Percentiles rank a stretch among this genome's conserved stretches.
These are phyloP conservation scores for Gracilariopsis chorda DNA, from an alignment of 23 red algal genomes.

Conservation along the genomic window DNA sequence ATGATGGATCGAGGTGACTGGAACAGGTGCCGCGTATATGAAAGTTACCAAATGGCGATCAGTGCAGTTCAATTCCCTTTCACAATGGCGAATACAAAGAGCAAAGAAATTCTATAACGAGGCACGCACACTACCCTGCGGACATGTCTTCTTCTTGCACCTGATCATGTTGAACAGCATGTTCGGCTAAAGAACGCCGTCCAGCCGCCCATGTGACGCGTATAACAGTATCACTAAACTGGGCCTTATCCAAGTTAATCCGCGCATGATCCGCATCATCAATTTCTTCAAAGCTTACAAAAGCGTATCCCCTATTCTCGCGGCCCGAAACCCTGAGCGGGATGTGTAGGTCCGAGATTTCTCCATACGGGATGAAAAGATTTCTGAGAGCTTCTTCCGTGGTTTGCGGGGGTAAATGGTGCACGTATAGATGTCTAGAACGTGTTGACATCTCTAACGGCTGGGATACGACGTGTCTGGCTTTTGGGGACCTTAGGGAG, in stretches of 20 bases:
- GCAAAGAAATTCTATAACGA: too few relatives aligned
- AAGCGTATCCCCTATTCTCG: background rate
- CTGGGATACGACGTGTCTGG: too few relatives aligned
- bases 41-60: too few relatives aligned
- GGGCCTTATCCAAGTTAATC: background rate
- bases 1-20: too few relatives aligned
- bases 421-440: background rate
- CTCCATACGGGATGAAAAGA: background rate
- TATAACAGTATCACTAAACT: background rate
- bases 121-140: too few relatives aligned
- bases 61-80: too few relatives aligned
- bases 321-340: background rate
- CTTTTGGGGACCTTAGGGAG: too few relatives aligned
- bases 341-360: background rate
- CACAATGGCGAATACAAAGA: too few relatives aligned
- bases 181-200: background rate
- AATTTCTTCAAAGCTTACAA: background rate
- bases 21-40: too few relatives aligned
- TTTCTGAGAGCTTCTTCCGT: background rate
- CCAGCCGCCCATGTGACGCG: background rate
- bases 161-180: background rate
- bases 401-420: background rate
- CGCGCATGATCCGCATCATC: background rate
- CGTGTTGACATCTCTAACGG: too few relatives aligned
- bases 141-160: background rate